Evolutionary conservation across 192 early-diverging fungal genomes (phyloP), one percentile per base, ranked within the genome.

Genomic region (Linnemannia hyalina): DNA sequence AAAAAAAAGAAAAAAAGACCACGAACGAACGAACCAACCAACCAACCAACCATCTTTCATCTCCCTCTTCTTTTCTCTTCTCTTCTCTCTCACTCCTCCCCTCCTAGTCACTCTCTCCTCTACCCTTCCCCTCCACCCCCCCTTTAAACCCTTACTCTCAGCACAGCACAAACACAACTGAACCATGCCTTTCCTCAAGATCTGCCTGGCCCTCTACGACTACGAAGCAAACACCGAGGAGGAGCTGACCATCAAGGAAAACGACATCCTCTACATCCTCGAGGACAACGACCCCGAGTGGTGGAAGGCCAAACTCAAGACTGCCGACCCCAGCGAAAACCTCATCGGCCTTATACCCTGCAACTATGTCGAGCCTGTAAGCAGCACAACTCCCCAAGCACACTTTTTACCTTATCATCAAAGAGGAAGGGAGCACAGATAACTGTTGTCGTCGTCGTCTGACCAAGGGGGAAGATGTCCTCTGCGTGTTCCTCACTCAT

Each of bases 271-370:
- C 46, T 94, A 98, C 88, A 92, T 98, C 73, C 75, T 98, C 40
- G 96, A 97, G 79, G 93, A 93, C 82, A 93, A 94, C 68, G 98
- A 98, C 92, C 91, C 94, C 20, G 97, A 98, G 81, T 99, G 98
- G 98, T 95, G 95, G 91, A 91, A 91, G 71, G 97, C 97, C 11
- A 93, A 96, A 73, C 87, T 94, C 71, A 95, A 97, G 81, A 91
- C 88, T 29, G 74, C 85, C 55, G 88, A 87, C 70, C 75, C 84
- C 38, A 88, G 90, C 73, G 82, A 92, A 57, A 89, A 88, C 52
- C 88, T 77, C 29, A 89, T 95, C 80, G 98, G 98, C 23, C 88
- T 99, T 42, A 95, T 99, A 40, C 98, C 98, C 18, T 93, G 92
- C 63, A 95, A 94, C 75, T 99, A 99, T 92, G 93, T 99, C n/a